A percentile compares a stretch with the other conserved stretches of the same genome.
Evolutionary conservation across 2,329 filamentous ascomycete genomes (phyloP).

Genomic region (Aureobasidium sp.): DNA sequence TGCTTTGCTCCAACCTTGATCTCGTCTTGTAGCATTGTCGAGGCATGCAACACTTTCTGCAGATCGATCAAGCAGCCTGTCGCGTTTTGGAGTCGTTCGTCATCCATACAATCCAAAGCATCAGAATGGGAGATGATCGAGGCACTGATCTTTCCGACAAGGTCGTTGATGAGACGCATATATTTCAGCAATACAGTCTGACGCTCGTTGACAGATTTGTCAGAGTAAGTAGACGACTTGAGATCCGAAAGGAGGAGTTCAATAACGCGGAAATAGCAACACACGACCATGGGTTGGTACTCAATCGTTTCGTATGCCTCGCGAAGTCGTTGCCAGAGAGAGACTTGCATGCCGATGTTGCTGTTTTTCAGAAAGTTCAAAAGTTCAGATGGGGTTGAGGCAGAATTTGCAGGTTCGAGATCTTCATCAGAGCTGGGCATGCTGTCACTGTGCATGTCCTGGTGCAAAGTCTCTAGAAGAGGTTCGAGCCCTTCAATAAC

Average conservation of each 20-base stretch:
- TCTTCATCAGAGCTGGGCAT: background rate
- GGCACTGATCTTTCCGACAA: constrained; percentile 63
- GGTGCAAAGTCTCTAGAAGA: constrained; percentile 63
- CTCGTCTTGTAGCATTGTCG: constrained; percentile 76
- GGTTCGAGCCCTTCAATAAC: constrained; percentile 91
- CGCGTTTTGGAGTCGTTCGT: constrained; percentile 65
- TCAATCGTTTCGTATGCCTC: constrained; percentile 81
- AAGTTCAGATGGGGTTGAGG: constrained; percentile 55
- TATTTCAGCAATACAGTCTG: constrained; percentile 64
- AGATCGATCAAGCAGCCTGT: constrained; percentile 64
- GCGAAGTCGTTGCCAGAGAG: constrained; percentile 84
- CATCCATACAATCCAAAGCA: constrained; percentile 77
- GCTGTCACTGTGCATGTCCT: background rate
- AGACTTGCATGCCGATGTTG: constrained; percentile 72
- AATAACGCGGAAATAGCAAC: constrained; percentile 76
- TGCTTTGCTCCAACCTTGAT: constrained; percentile 67
- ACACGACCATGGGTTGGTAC: constrained; percentile 80
- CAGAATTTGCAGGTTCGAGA: background rate
- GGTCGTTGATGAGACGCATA: constrained; percentile 69
- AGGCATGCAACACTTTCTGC: constrained; percentile 66
- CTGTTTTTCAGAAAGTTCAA: constrained; percentile 77
- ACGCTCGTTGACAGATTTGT: constrained; percentile 54
- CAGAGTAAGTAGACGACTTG: constrained; percentile 49
- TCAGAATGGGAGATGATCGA: constrained; percentile 54
- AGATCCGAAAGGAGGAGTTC: constrained; percentile 71